Evolutionary conservation across 2,329 filamentous ascomycete species (phyloP).

Genomic region (Magnaporthales sp.): DNA sequence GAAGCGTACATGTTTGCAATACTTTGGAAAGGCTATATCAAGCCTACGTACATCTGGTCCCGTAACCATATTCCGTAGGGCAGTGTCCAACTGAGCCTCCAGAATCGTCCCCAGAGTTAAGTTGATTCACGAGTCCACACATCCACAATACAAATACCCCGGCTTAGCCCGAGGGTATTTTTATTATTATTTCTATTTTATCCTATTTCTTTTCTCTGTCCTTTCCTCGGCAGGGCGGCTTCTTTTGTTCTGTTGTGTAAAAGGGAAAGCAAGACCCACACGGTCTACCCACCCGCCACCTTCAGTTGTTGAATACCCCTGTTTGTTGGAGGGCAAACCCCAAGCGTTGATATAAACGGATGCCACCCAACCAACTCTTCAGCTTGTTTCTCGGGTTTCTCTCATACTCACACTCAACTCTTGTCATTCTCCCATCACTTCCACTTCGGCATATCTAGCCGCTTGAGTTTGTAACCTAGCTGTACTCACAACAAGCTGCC

Average conservation of each 20-base stretch:
- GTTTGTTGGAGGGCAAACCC: neutral
- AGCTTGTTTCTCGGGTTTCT: neutral
- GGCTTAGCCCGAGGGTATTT: neutral
- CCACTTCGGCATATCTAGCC: neutral
- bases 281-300: neutral
- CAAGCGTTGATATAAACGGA: constrained; percentile 1
- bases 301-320: neutral
- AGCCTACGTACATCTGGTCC: neutral
- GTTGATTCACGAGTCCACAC: neutral
- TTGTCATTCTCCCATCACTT: neutral
- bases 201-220: neutral
- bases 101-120: neutral
- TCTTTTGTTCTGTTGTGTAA: constrained; percentile 4
- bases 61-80: neutral
- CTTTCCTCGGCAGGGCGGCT: neutral
- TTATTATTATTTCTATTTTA: too few relatives aligned
- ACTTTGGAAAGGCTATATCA: too few relatives aligned
- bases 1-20: too few relatives aligned
- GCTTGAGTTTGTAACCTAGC: neutral
- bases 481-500: neutral
- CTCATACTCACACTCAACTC: neutral
- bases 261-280: neutral
- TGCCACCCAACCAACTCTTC: neutral
- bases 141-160: neutral
- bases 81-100: neutral